Evolutionary conservation across 2,329 filamentous ascomycete genomes (phyloP).

Genomic region (Grosmannia clavigera): DNA sequence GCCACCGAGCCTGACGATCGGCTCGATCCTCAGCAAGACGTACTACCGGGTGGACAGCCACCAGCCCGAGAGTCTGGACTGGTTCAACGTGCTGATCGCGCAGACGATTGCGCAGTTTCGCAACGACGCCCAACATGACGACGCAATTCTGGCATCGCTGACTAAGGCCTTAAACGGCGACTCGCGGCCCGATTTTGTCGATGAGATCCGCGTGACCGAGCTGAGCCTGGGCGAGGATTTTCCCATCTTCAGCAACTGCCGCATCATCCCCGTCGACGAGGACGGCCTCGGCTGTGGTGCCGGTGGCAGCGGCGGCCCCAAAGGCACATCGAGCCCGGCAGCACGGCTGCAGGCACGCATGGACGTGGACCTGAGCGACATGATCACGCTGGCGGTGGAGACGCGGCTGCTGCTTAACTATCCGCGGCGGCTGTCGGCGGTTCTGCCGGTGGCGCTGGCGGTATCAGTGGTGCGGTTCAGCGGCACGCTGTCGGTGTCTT

Average conservation of each 20-base stretch:
- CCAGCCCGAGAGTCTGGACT: constrained; percentile 91
- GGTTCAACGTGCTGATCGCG: constrained; percentile 96
- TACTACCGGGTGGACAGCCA: constrained; percentile 96
- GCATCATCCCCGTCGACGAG: constrained; percentile 83
- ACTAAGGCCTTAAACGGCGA: constrained; percentile 80
- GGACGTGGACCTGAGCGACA: constrained; percentile 94
- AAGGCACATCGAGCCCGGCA: constrained; percentile 19
- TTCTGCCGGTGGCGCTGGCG: constrained; percentile 81
- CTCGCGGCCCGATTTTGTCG: constrained; percentile 78
- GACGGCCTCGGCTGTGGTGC: constrained; percentile 48
- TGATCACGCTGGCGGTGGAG: constrained; percentile 88
- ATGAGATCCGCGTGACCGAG: constrained; percentile 88
- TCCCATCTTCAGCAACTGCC: constrained; percentile 96
- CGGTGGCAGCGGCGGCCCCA: background rate
- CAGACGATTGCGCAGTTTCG: constrained; percentile 95
- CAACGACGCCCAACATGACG: constrained; percentile 82
- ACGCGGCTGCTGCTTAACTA: constrained; percentile 93
- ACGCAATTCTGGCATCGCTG: constrained; percentile 75
- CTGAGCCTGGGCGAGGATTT: constrained; percentile 93
- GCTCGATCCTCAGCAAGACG: constrained; percentile 87
- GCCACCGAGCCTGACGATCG: constrained; percentile 70
- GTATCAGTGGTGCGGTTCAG: constrained; percentile 92
- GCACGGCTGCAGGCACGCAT: constrained; percentile 77
- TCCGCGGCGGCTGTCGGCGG: constrained; percentile 76
- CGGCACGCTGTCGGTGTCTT: constrained; percentile 84